Conservation (phyloP, 768 basidiomycete species). For the Termitomyces sp. region DNA sequence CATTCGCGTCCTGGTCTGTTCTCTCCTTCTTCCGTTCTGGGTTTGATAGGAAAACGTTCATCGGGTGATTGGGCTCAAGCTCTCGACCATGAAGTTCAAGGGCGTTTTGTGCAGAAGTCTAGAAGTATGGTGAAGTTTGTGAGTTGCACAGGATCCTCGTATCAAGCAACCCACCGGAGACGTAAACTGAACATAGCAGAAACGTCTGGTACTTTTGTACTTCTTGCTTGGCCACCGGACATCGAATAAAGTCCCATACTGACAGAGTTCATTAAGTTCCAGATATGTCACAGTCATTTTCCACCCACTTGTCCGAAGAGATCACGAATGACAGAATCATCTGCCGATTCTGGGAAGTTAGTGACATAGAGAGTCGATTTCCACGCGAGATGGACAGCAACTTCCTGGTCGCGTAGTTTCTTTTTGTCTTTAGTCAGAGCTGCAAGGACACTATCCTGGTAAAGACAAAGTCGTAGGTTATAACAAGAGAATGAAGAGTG, state of each 20-base stretch:
- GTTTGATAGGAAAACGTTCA: slow-evolving; percentile 86
- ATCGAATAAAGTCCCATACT: slow-evolving; percentile 92
- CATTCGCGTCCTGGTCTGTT: slow-evolving; percentile 82
- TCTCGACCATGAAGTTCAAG: slow-evolving; percentile 78
- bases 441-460: slow-evolving; percentile 73
- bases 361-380: slow-evolving; percentile 92
- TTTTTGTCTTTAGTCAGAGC: slow-evolving; percentile 97
- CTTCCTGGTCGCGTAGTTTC: slow-evolving; percentile 65
- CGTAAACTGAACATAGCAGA: slow-evolving; percentile 92
- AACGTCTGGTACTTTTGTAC: slow-evolving; percentile 85
- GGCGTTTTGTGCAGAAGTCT: slow-evolving; percentile 69
- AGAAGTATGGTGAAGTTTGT: too few relatives aligned
- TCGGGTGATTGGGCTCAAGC: slow-evolving; percentile 56
- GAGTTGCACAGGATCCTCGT: background rate
- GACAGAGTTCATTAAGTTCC: slow-evolving; percentile 3
- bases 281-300: background rate
- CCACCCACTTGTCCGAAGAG: slow-evolving; percentile 70
- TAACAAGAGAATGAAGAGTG: background rate
- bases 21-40: slow-evolving; percentile 86
- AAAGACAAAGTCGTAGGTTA: background rate
- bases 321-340: slow-evolving; percentile 70
- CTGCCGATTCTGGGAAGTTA: slow-evolving; percentile 85
- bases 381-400: slow-evolving; percentile 89
- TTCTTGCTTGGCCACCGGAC: slow-evolving; percentile 98
- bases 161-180: slow-evolving; percentile 59